Conservation (phyloP, 2,329 filamentous ascomycete species). For the Verticillium nonalfalfae region DNA sequence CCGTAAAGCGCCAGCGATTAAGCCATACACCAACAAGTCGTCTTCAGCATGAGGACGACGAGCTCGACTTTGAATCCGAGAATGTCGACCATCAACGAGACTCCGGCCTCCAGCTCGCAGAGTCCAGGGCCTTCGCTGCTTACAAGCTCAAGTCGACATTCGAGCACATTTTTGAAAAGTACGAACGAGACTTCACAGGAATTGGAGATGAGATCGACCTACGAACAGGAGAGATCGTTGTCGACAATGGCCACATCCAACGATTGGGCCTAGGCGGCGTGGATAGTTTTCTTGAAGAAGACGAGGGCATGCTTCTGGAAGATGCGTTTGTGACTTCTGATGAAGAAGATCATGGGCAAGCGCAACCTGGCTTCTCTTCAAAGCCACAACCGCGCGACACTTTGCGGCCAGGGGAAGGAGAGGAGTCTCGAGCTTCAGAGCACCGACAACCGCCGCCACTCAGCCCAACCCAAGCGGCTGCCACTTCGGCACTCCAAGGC, state of each 20-base stretch:
- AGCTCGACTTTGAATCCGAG: constrained; percentile 39
- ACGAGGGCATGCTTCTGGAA: constrained; percentile 23
- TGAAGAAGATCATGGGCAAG: constrained; percentile 16
- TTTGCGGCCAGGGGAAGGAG: constrained; percentile 18
- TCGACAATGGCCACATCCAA: constrained; percentile 81
- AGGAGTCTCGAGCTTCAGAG: constrained; percentile 17
- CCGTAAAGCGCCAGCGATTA: constrained; percentile 55
- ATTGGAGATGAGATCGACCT: constrained; percentile 89
- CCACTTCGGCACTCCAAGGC: not conserved
- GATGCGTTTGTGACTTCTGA: constrained; percentile 10
- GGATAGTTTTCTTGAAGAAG: constrained; percentile 27
- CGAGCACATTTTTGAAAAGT: constrained; percentile 85
- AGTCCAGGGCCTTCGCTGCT: constrained; percentile 60
- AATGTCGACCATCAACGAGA: constrained; percentile 42
- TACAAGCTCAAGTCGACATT: constrained; percentile 74
- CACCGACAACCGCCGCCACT: constrained; percentile 2
- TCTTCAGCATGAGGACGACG: constrained; percentile 37
- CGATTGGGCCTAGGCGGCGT: constrained; percentile 13
- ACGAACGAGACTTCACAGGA: constrained; percentile 73
- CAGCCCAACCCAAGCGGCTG: constrained; percentile 11
- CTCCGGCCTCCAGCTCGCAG: constrained; percentile 50
- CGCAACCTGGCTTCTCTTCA: constrained; percentile 5
- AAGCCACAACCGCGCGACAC: not conserved
- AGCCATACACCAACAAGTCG: constrained; percentile 29
- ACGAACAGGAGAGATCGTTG: constrained; percentile 71